Evolutionary conservation across 1,139 yeast species (phyloP).

Genomic region (Kodamaea fungicola): DNA sequence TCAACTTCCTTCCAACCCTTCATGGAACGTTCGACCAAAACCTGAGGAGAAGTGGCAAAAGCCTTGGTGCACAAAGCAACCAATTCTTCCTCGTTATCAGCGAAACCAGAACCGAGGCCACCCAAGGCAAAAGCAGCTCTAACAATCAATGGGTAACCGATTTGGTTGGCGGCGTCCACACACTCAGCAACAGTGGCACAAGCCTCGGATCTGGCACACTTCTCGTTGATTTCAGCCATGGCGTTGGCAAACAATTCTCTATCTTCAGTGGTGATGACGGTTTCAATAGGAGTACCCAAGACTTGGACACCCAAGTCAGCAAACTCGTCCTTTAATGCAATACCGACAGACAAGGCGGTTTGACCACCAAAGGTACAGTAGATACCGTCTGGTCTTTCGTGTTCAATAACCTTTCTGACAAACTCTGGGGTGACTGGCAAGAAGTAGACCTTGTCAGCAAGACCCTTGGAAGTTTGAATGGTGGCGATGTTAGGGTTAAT

Average conservation of each 20-base stretch:
- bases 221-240: conserved; percentile 91
- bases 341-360: conserved; percentile 95
- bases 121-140: conserved; percentile 98
- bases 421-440: conserved; percentile 95
- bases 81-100: conserved; percentile 83
- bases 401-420: conserved; percentile 89
- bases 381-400: conserved; percentile 96
- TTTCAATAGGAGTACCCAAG: conserved; percentile 93
- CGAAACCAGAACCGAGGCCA: conserved; percentile 98
- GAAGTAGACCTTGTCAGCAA: conserved; percentile 97
- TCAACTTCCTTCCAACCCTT: conserved; percentile 99
- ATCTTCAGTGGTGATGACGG: conserved; percentile 95
- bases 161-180: conserved; percentile 73
- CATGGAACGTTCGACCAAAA: conserved; percentile 92
- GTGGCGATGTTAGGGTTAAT: conserved; percentile 98
- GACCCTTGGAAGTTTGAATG: conserved; percentile 95
- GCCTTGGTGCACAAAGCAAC: conserved; percentile 85
- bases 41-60: conserved; percentile 94
- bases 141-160: conserved; percentile 94
- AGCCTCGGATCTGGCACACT: conserved; percentile 90
- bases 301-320: conserved; percentile 90
- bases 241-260: conserved; percentile 93
- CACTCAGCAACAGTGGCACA: conserved; percentile 81
- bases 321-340: conserved; percentile 91
- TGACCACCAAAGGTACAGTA: conserved; percentile 98